phyloP scores from a whole-genome alignment of 805 yeast genomes.

The Ogataea angusta region DNA sequence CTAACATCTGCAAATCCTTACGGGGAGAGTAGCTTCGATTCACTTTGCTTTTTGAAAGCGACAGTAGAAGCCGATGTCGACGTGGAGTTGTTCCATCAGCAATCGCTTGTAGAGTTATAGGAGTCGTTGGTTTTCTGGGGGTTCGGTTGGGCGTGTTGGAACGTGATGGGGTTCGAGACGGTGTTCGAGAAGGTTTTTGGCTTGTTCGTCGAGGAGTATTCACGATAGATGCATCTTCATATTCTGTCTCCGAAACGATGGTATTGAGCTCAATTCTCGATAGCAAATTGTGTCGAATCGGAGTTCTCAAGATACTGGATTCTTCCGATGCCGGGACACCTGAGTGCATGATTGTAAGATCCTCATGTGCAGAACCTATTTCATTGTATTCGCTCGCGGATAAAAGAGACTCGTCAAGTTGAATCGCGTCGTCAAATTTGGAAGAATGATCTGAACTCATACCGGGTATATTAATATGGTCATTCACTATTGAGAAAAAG shows the following conservation, averaged over 20 bases:
- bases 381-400: no score
- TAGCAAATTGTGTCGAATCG: no score
- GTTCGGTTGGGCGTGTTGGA: constrained; percentile 20
- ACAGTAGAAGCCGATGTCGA: constrained; percentile 26
- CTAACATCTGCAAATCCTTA: constrained; percentile 29
- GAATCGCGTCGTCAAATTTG: no score
- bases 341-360: no score
- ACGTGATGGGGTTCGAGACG: constrained; percentile 16
- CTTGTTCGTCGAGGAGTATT: constrained; percentile 8
- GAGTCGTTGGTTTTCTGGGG: constrained; percentile 32
- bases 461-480: no score
- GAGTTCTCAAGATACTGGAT: no score
- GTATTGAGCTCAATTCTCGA: background rate
- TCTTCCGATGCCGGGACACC: no score
- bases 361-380: no score
- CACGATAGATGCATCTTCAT: background rate
- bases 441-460: no score
- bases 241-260: background rate
- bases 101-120: constrained; percentile 30
- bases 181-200: constrained; percentile 1
- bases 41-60: constrained; percentile 26
- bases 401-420: no score
- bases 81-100: constrained; percentile 32
- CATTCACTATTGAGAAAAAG: no score
- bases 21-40: constrained; percentile 31